phyloP scores from a whole-genome alignment of 2,329 filamentous ascomycete species.

The Penicillium sp. region DNA sequence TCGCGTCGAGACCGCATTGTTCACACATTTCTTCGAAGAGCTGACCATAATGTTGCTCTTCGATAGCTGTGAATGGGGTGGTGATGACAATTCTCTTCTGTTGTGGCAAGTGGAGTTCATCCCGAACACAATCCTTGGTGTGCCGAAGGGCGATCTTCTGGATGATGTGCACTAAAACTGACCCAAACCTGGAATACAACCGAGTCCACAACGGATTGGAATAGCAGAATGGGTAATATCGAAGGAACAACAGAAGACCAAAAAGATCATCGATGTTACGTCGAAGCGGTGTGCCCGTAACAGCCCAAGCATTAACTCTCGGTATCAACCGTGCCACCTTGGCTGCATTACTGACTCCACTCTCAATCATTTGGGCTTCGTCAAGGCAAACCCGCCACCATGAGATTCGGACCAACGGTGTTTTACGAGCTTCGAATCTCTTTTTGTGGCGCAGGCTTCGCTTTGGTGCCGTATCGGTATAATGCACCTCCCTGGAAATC shows the following conservation, averaged over 20 bases:
- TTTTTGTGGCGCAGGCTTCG: conserved; percentile 66
- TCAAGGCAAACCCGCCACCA: conserved; percentile 83
- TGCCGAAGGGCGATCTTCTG: conserved; percentile 74
- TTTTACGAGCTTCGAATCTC: conserved; percentile 65
- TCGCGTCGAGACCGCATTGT: conserved; percentile 62
- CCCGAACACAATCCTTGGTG: conserved; percentile 75
- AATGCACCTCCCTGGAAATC: conserved; percentile 78
- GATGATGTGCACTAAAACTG: conserved; percentile 69
- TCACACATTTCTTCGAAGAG: conserved; percentile 74
- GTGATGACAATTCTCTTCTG: conserved; percentile 87
- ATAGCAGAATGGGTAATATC: conserved; percentile 72
- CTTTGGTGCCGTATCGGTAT: conserved; percentile 67
- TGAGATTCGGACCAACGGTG: conserved; percentile 74
- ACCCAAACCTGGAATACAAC: conserved; percentile 61
- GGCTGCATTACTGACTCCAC: conserved; percentile 79
- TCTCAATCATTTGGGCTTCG: conserved; percentile 86
- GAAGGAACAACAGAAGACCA: conserved; percentile 78
- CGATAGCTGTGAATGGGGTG: conserved; percentile 84
- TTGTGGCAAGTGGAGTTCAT: conserved; percentile 74
- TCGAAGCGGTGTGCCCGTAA: conserved; percentile 86
- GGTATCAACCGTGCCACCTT: conserved; percentile 77
- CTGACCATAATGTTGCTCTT: conserved; percentile 82
- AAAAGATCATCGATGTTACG: conserved; percentile 76
- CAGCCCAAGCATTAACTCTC: conserved; percentile 83
- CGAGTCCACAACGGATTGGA: conserved; percentile 66